These are phyloP conservation scores for Aspergillus neotritici DNA, from an alignment of 2,329 filamentous ascomycete genomes.

Conservation along the genomic window DNA sequence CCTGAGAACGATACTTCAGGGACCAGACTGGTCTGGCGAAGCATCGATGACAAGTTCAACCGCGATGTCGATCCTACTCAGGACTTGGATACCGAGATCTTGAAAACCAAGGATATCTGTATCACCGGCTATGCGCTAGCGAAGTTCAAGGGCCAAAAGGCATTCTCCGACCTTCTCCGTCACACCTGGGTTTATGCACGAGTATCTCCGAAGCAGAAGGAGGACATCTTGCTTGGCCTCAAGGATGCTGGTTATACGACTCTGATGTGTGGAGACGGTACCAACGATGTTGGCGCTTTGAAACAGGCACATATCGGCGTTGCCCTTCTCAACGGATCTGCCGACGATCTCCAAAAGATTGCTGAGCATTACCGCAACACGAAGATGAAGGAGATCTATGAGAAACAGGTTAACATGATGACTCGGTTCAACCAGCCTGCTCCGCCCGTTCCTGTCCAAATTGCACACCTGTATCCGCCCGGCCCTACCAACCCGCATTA, in stretches of 20 bases:
- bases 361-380: conserved; percentile 89
- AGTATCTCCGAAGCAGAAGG: conserved; percentile 97
- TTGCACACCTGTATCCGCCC: conserved; percentile 90
- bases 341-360: conserved; percentile 84
- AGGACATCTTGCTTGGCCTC: conserved; percentile 92
- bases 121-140: conserved; percentile 89
- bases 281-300: conserved; percentile 93
- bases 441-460: conserved; percentile 85
- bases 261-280: conserved; percentile 96
- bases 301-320: conserved; percentile 98
- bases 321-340: conserved; percentile 88
- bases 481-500: conserved; percentile 91
- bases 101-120: conserved; percentile 84
- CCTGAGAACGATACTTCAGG: conserved; percentile 82
- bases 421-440: conserved; percentile 86
- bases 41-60: conserved; percentile 81
- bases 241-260: conserved; percentile 98
- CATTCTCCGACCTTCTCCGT: conserved; percentile 70
- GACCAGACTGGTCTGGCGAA: conserved; percentile 84
- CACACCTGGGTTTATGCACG: conserved; percentile 97
- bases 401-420: conserved; percentile 92
- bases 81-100: conserved; percentile 71
- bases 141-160: conserved; percentile 77
- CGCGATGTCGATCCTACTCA: conserved; percentile 80
- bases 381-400: conserved; percentile 97